These are phyloP conservation scores for Saxophila tyrrhenica DNA, from an alignment of 495 filamentous ascomycete genomes.

Conservation along the genomic window DNA sequence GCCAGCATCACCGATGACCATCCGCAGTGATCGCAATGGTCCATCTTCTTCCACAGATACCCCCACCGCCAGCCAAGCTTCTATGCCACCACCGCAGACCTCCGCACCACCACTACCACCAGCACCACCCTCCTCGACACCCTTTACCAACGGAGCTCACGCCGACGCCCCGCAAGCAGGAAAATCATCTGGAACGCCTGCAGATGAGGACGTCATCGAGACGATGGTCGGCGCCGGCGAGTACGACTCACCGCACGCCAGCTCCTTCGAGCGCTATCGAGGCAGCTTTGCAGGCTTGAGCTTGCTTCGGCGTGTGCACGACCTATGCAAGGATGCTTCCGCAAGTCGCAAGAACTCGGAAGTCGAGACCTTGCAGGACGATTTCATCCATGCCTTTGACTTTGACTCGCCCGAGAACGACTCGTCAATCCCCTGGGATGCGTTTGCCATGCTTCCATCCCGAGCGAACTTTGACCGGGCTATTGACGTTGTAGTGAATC, in stretches of 20 bases:
- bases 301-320: slow-evolving; percentile 9
- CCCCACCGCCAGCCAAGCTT: not conserved
- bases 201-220: not conserved
- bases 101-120: not conserved
- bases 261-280: not conserved
- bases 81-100: not conserved
- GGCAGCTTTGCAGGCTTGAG: slow-evolving; percentile 11
- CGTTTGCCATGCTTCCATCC: slow-evolving; percentile 9
- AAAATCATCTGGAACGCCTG: no score
- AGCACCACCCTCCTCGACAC: no score
- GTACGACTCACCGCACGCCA: not conserved
- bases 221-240: slow-evolving; percentile 2
- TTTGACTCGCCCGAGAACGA: slow-evolving; percentile 4
- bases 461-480: slow-evolving; percentile 1
- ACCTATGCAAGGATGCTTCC: slow-evolving; percentile 8
- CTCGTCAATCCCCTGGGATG: slow-evolving; percentile 8
- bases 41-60: not conserved
- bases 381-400: slow-evolving; percentile 9
- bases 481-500: slow-evolving; percentile 6
- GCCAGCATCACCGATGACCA: not conserved
- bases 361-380: not conserved
- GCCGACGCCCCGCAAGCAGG: no score
- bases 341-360: not conserved
- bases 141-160: no score
- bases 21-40: not conserved